These are phyloP conservation scores for Brassica rapa DNA, from an alignment of 345 rosid species.

Conservation along the genomic window DNA sequence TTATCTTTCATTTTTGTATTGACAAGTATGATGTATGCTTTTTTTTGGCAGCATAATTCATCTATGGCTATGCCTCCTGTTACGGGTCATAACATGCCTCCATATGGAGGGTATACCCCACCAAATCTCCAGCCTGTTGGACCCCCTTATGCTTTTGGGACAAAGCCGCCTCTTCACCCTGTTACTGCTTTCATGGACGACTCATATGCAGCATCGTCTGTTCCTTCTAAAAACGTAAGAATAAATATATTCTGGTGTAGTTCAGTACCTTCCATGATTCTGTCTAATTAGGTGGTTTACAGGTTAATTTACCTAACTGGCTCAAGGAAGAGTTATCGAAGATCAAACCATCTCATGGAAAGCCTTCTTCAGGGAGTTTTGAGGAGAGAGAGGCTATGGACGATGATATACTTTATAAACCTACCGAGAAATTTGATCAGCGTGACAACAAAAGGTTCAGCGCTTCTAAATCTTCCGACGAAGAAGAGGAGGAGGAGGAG, in stretches of 20 bases:
- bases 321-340: constrained; percentile 91
- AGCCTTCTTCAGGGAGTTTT: constrained; percentile 61
- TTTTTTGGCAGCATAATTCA: constrained; percentile 63
- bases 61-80: constrained; percentile 53
- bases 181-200: constrained; percentile 66
- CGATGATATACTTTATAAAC: constrained; percentile 59
- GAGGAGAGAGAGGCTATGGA: constrained; percentile 61
- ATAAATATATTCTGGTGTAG: neutral
- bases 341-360: constrained; percentile 69
- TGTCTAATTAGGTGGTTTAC: constrained; percentile 40
- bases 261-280: constrained; percentile 20
- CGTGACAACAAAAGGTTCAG: constrained; percentile 68
- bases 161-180: constrained; percentile 47
- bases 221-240: constrained; percentile 76
- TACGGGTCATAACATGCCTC: constrained; percentile 61
- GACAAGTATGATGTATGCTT: constrained; percentile 29
- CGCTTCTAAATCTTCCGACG: constrained; percentile 75
- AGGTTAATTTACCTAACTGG: constrained; percentile 97
- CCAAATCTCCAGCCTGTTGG: constrained; percentile 45
- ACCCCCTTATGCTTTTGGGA: neutral
- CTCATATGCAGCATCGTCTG: constrained; percentile 63
- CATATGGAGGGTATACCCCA: constrained; percentile 74
- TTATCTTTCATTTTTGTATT: neutral
- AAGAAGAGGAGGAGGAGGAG: constrained; percentile 67
- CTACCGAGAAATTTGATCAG: constrained; percentile 53